Evolutionary conservation across 768 basidiomycete genomes (phyloP).

Genomic region (Mrakia blollopis): DNA sequence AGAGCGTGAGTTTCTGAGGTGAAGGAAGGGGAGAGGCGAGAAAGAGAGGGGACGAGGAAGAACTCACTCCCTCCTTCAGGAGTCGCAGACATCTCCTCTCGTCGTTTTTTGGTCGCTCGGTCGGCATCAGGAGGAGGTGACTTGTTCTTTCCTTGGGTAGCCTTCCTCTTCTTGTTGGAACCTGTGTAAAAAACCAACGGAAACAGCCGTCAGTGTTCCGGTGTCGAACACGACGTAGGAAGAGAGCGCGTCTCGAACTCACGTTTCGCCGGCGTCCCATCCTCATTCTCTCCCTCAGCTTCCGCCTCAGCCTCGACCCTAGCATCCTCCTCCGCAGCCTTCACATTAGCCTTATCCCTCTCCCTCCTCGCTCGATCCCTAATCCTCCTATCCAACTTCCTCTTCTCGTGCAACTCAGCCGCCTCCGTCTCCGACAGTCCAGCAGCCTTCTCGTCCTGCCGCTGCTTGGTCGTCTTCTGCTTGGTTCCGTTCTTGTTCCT

Average conservation of each 20-base stretch:
- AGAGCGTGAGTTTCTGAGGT: conserved; percentile 56
- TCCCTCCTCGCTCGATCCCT: conserved; percentile 27
- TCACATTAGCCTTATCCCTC: conserved; percentile 1
- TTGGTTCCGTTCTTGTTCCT: conserved; percentile 16
- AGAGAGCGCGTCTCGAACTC: neutral
- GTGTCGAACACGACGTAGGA: neutral
- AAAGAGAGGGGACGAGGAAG: conserved; percentile 43
- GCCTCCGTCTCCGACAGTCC: conserved; percentile 11
- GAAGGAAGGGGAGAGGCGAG: conserved; percentile 41
- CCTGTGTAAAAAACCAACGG: neutral
- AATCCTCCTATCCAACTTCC: conserved; percentile 14
- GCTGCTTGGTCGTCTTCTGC: conserved; percentile 24
- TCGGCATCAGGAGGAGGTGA: neutral
- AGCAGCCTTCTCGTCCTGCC: conserved; percentile 2
- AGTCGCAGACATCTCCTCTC: conserved; percentile 19
- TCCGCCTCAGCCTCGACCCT: neutral
- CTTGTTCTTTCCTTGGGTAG: conserved; percentile 4
- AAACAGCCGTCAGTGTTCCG: neutral
- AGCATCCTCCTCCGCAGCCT: conserved; percentile 9
- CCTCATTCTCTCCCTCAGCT: neutral
- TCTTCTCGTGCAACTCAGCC: conserved; percentile 16
- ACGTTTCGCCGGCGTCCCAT: conserved; percentile 12
- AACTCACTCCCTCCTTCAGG: conserved; percentile 22
- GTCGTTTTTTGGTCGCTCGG: conserved; percentile 22
- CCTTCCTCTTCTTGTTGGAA: conserved; percentile 25